phyloP scores from a whole-genome alignment of 2,329 filamentous ascomycete species.

The Fusarium sambucinum region DNA sequence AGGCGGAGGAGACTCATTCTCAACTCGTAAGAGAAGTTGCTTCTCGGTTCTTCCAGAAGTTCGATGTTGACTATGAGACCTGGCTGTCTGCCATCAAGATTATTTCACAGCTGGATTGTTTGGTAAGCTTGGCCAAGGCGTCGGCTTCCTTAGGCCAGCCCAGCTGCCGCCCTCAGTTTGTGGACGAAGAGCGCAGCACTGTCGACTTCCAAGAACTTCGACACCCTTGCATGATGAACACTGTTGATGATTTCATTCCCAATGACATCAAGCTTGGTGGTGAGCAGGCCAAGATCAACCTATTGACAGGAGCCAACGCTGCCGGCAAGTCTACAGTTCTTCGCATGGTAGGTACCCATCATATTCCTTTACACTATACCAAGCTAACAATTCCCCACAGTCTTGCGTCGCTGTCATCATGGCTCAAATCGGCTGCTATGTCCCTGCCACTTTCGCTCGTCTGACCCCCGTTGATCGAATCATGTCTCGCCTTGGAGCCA shows the following conservation, averaged over 20 bases:
- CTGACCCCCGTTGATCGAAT: conserved; percentile 95
- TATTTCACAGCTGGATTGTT: conserved; percentile 91
- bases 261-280: conserved; percentile 93
- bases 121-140: conserved; percentile 91
- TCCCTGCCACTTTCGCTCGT: conserved; percentile 84
- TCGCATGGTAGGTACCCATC: conserved; percentile 77
- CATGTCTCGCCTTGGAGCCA: conserved; percentile 97
- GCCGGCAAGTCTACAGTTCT: conserved; percentile 97
- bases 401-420: conserved; percentile 97
- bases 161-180: conserved; percentile 88
- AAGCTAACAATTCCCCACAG: conserved; percentile 57
- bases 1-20: conserved; percentile 92
- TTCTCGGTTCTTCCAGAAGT: conserved; percentile 84
- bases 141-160: conserved; percentile 86
- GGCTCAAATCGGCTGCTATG: conserved; percentile 94
- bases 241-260: conserved; percentile 93
- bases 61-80: conserved; percentile 84
- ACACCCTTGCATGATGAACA: conserved; percentile 93
- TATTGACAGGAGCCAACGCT: conserved; percentile 95
- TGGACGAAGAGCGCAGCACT: conserved; percentile 85
- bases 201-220: conserved; percentile 93
- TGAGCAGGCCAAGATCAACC: conserved; percentile 81
- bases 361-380: not conserved
- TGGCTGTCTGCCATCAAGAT: conserved; percentile 94
- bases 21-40: conserved; percentile 92